Base-by-base conservation (phyloP, 2,329 filamentous ascomycete genomes). In the Ascochyta clinopodiicola region DNA sequence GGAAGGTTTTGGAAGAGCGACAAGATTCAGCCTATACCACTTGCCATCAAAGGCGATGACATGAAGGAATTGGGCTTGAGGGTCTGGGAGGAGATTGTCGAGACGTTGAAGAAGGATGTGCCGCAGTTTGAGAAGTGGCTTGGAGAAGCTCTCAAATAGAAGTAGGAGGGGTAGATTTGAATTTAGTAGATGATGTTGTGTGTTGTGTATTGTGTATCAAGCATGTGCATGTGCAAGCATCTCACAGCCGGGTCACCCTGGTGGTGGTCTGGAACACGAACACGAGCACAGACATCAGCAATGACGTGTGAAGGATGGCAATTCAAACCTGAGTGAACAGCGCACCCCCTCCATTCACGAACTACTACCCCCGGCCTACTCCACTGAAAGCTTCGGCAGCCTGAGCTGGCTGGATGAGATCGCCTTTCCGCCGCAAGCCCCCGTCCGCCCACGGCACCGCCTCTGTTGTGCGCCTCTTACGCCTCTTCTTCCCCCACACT, bases 401-500 rank as follows among this genome's bases (percentile, higher is more conserved):
- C 39, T 24, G 25, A 22, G 35, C 35, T 57, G 57, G 52, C 67
- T 73, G 69, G 58, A 75, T 75, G 72, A 69, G 69, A 53, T 65
- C 63, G 50, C 63, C 60, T 38, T 66, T 69, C 42, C 70, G 65
- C 56, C 69, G 66, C 58, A 71, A 69, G 63, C 65, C 68, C 45
- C 50, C 65, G 43, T 61, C 60, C 51, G 56, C 67, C 55, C 68
- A 69, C 68, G 63, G 68, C 57, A 53, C 67, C 48, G 67, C 66
- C 34, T 75, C 72, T 19, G 67, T 89, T 60, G 73, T 92, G 44
- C 84, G 88, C 64, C 87, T 86, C 73, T 80, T 93, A 44, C 84
- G 88, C 64, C 87, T 86, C 73, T 80, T 93, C 58, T 87, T 92
- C 67, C 88, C 68, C 85, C 89, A n/a, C 80, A 81, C 63, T 78